Evolutionary conservation across 2,329 filamentous ascomycete genomes (phyloP), one percentile per base, ranked within the genome.

Genomic region (Tolypocladium ovalisporum): DNA sequence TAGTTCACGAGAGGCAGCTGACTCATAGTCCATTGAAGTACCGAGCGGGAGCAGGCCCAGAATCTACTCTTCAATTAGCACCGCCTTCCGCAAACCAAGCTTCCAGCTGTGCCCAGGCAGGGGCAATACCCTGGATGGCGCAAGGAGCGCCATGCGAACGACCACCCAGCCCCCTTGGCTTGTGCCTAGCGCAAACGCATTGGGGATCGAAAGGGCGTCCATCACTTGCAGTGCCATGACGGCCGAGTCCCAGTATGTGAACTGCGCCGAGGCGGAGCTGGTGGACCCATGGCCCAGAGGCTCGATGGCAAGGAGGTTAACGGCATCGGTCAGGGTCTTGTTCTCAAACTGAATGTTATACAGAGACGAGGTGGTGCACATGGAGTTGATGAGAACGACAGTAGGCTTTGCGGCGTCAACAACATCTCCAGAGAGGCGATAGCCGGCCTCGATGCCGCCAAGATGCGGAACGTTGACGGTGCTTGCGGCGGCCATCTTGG

Each of bases 231-330:
- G 67, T 13, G 76, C 75, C 76, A 84, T 76, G 58, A 73, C 68
- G 51, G 79, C 79, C 3, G 78, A 69, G 64, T 82, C 79, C 79
- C 79, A 82, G 68, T 80, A 81, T 2, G 77, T 81, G 62, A 79
- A 82, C 58, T 79, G 75, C 62, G 79, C 76, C 0, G 64, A 63
- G n/a, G 65, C 56, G 57, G 65, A 71, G 57, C 65, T 69, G 1
- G 78, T 80, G 19, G 73, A 67, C 60, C 79, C 79, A 62, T 82
- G 79, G 57, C 79, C 79, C 0, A 82, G 73, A 1, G 76, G 78
- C 67, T 81, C 79, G 57, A 82, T 72, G 49, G 78, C 78, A 7
- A 81, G 66, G 7, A 82, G 70, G 62, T 81, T 81, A 62, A 75
- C 70, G 6, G 68, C 69, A 34, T 67, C 64, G 0, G 72, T 74